Base-by-base conservation (phyloP, 352 stramenopile genomes). In the Pythium scleroteichum region DNA sequence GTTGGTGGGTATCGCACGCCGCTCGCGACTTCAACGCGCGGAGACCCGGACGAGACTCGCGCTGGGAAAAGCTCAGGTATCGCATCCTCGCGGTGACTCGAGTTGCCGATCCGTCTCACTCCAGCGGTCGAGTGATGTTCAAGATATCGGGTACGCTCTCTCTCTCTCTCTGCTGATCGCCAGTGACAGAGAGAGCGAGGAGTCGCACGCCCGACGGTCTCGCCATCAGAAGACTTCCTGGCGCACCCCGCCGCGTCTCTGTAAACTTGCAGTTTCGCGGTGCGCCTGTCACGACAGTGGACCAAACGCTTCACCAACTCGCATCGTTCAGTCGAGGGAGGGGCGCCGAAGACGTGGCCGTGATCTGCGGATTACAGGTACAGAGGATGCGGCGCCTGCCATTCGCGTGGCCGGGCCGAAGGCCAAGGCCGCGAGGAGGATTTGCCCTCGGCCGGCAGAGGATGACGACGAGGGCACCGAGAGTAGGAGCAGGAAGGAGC, bases 31-130 rank as follows among this genome's bases (percentile, higher is more conserved):
- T 35, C 29, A 35, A 35, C 29, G 29, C 29, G 5, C 29, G 29
- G 29, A 5, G 29, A 35, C 29, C 5, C 5, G 29, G 29, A 35
- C 29, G 10, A 5, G 29, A 35, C 29, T 5, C 29, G 5, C 29
- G 29, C 29, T 10, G 29, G 29, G 29, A 35, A n/a, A 35, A 35
- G 29, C 29, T 5, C 29, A n/a, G 29, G 46, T 53, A 53, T 53
- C 46, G 46, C 46, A 53, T 8, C 6, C 46, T 6, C 12, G 2
- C 1, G 46, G 46, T 39, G 26, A 53, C 46, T 40, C 46, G 46
- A 53, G 46, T 53, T 53, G 46, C 23, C 26, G 46, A 38, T 53
- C 46, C 23, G 46, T 53, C 46, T 53, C 46, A 53, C 14, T 39
- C 23, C 22, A 22, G 29, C 29, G 29, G 29, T 35, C 29, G 29